Percentiles rank a stretch among this genome's conserved stretches.
Conservation (phyloP, 306 rosid genomes). For the Quercus aquifolioides region DNA sequence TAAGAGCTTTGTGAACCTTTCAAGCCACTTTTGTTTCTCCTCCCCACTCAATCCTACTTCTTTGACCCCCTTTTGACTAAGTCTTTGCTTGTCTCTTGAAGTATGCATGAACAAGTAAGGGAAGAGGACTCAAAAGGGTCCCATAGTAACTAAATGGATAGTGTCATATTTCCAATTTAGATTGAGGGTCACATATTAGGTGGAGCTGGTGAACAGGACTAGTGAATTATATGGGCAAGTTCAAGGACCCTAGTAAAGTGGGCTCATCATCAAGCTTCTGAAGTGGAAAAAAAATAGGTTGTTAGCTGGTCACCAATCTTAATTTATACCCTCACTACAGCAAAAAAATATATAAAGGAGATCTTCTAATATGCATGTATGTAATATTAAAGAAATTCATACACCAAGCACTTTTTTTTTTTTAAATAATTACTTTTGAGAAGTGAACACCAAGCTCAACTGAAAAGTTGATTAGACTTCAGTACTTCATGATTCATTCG, state of each 20-base stretch:
- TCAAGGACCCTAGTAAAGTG: slow-evolving; percentile 46
- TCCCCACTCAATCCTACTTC: slow-evolving; percentile 52
- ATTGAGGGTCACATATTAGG: slow-evolving; percentile 42
- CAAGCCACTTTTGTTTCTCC: slow-evolving; percentile 40
- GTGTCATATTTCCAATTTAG: slow-evolving; percentile 38
- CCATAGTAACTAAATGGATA: slow-evolving; percentile 19
- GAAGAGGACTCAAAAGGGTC: slow-evolving; percentile 41
- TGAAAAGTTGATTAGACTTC: background rate
- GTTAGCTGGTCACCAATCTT: slow-evolving; percentile 49
- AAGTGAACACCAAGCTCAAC: background rate
- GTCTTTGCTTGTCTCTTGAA: slow-evolving; percentile 45
- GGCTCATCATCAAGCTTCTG: slow-evolving; percentile 14
- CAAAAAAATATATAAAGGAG: background rate
- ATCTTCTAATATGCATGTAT: slow-evolving; percentile 11
- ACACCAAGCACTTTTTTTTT: too few relatives aligned
- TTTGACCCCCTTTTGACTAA: slow-evolving; percentile 69
- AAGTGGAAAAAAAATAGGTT: slow-evolving; percentile 38
- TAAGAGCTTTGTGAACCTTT: slow-evolving; percentile 42
- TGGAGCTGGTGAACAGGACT: slow-evolving; percentile 35
- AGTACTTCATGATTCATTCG: too few relatives aligned
- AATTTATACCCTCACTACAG: background rate
- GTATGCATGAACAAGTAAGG: slow-evolving; percentile 61
- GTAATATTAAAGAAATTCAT: background rate
- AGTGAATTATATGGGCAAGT: slow-evolving; percentile 49
- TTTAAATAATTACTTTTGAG: too few relatives aligned